Evolutionary conservation across 1,139 yeast genomes (phyloP), one percentile per base, ranked within the genome.

Genomic region (Kazachstania sp.): DNA sequence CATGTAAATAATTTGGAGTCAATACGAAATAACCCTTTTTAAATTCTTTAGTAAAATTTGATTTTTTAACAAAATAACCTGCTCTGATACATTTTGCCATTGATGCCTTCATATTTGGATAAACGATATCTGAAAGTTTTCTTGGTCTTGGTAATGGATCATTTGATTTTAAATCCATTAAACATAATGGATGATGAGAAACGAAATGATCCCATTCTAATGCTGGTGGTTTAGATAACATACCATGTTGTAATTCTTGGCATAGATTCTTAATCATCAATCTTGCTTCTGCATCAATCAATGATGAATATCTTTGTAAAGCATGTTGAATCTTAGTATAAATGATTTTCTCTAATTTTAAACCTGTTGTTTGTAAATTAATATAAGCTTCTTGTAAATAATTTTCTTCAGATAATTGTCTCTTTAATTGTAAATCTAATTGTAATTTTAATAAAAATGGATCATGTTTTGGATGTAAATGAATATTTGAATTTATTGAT

Each of bases 151-250:
- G 73, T 20, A 68, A 66, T 7, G 73, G 71, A 48, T 78, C 74
- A 51, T 76, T 81, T 49, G 81, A 71, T 50, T 63, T 67, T 56
- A 74, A 64, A 37, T 62, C 55, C 42, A 74, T 48, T 34, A 71
- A 54, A 49, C 73, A 71, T 44, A 64, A 64, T 2, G 72, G 70
- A 46, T 68, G 66, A 50, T 81, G 81, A 47, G 78, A 70, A 46
- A 84, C 81, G 53, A 83, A 83, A 37, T 78, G 76, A 59, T 83
- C 86, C 92, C 92, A 84, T 66, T 84, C 94, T 54, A 78, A 71
- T 30, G 73, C 75, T 4, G 79, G 70, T 48, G 80, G 83, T 57
- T 81, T 81, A 30, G 78, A 69, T 43, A 83, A 69, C 48, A 83
- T 75, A 7, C 90, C 88, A 48, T 79, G 72, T 51, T 73, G 74